Conservation (phyloP, 192 early-diverging fungal species). For the Pilaira anomala region DNA sequence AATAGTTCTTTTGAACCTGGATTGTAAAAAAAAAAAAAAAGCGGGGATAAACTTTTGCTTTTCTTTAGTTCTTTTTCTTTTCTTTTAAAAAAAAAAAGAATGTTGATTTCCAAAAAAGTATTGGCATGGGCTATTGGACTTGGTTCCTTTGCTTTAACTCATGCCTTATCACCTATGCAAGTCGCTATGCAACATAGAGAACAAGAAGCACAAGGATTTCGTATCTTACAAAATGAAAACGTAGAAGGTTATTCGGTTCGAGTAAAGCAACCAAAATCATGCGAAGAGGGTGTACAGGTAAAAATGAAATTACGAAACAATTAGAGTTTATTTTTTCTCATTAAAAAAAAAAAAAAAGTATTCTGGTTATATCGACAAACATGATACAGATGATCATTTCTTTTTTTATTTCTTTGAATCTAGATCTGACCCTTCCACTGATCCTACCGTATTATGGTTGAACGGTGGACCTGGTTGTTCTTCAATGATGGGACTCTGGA, state of each 20-base stretch:
- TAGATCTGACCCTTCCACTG: constrained; percentile 64
- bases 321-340: too few relatives aligned
- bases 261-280: constrained; percentile 30
- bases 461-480: constrained; percentile 87
- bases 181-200: neutral
- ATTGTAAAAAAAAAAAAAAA: too few relatives aligned
- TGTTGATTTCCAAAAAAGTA: constrained; percentile 1
- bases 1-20: too few relatives aligned
- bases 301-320: neutral
- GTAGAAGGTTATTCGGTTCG: constrained; percentile 31
- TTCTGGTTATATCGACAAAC: constrained; percentile 71
- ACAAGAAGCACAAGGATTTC: constrained; percentile 5
- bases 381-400: constrained; percentile 72
- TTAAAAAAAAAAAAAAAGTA: constrained; percentile 42
- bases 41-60: neutral
- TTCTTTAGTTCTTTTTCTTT: neutral
- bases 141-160: neutral
- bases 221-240: constrained; percentile 13
- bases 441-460: constrained; percentile 77
- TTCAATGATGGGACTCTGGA: constrained; percentile 77
- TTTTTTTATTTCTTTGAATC: constrained; percentile 99
- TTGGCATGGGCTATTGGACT: neutral
- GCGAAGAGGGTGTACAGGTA: constrained; percentile 35
- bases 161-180: neutral
- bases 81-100: neutral